phyloP scores from a whole-genome alignment of 495 filamentous ascomycete genomes.

The Annulohypoxylon maeteangense region DNA sequence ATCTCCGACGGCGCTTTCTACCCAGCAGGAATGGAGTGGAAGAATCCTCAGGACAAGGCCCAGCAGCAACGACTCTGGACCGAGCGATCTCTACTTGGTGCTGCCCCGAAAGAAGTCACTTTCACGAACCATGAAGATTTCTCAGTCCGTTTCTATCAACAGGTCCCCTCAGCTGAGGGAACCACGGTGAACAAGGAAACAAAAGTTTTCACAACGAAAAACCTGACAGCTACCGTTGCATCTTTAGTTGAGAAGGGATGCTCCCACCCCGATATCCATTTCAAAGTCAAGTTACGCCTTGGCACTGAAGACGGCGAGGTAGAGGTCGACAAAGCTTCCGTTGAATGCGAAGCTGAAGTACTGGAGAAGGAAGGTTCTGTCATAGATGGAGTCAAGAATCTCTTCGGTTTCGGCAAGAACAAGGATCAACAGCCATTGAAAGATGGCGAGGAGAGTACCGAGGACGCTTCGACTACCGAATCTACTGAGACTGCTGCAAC shows the following conservation, averaged over 20 bases:
- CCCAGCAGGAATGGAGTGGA: conserved; percentile 78
- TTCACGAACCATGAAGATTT: conserved; percentile 89
- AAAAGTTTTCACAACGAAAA: conserved; percentile 72
- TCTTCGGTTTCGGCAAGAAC: conserved; percentile 88
- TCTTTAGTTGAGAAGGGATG: conserved; percentile 81
- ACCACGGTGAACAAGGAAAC: conserved; percentile 59
- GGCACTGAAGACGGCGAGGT: conserved; percentile 81
- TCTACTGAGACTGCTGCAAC: conserved; percentile 47
- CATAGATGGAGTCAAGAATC: conserved; percentile 91
- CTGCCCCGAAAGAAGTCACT: conserved; percentile 82
- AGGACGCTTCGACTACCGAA: conserved; percentile 56
- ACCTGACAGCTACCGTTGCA: conserved; percentile 83
- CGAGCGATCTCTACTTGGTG: conserved; percentile 76
- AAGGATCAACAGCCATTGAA: conserved; percentile 84
- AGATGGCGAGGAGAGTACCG: conserved; percentile 65
- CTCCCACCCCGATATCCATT: conserved; percentile 76
- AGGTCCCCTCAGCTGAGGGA: conserved; percentile 58
- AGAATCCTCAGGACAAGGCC: conserved; percentile 68
- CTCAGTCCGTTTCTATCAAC: conserved; percentile 81
- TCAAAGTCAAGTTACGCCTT: conserved; percentile 80
- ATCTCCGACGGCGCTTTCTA: conserved; percentile 78
- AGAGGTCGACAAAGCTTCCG: conserved; percentile 75
- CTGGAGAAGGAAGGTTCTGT: conserved; percentile 80
- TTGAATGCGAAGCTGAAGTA: conserved; percentile 83
- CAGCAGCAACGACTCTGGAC: conserved; percentile 78